Conservation (phyloP, 192 early-diverging fungal species). For the Glomus cerebriforme region DNA sequence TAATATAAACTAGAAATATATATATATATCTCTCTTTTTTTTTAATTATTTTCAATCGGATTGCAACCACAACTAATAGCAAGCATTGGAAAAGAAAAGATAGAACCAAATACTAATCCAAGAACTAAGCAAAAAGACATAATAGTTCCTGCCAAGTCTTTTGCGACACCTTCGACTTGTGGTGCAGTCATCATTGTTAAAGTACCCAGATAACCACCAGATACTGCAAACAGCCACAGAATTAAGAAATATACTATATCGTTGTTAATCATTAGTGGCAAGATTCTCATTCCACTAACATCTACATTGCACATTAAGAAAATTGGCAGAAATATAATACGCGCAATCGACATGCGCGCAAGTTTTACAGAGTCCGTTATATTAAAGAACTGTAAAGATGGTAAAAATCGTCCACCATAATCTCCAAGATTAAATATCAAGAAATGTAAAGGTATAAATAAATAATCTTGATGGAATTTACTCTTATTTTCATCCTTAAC, state of each 20-base stretch:
- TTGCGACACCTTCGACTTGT: conserved; percentile 40
- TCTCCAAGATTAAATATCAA: conserved; percentile 74
- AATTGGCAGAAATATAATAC: conserved; percentile 64
- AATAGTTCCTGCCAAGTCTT: conserved; percentile 64
- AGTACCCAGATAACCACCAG: conserved; percentile 69
- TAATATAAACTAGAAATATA: neutral
- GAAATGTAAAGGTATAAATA: conserved; percentile 75
- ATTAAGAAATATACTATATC: conserved; percentile 56
- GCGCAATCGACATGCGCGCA: conserved; percentile 48
- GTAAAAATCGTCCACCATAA: conserved; percentile 63
- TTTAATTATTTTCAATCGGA: neutral
- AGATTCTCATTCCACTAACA: conserved; percentile 35
- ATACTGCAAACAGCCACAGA: conserved; percentile 60
- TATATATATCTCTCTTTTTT: no score
- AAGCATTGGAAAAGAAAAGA: conserved; percentile 54
- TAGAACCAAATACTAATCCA: conserved; percentile 71
- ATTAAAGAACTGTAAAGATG: conserved; percentile 48
- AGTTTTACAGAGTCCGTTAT: conserved; percentile 51
- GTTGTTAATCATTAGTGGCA: conserved; percentile 46
- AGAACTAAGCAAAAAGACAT: conserved; percentile 64
- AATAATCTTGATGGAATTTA: conserved; percentile 50
- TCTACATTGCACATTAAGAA: conserved; percentile 72
- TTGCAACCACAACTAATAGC: conserved; percentile 39
- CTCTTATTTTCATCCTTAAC: conserved; percentile 33
- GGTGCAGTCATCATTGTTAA: conserved; percentile 65